A percentile compares a stretch with the other conserved stretches of the same genome.
phyloP scores from a whole-genome alignment of 352 stramenopile species.

The Phytophthora melonis region DNA sequence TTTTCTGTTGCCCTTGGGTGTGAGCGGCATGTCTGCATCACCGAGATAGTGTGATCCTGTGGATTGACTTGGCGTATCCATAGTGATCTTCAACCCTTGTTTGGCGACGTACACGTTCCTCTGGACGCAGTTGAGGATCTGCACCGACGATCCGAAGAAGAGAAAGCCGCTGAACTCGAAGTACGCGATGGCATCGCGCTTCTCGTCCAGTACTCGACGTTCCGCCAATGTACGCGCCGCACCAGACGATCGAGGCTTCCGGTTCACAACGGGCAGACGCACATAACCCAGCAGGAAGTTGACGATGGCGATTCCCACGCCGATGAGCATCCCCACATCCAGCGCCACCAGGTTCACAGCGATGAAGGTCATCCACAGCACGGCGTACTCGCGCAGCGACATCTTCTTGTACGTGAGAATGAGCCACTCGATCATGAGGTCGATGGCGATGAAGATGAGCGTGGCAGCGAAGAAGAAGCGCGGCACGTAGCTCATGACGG shows the following conservation, averaged over 20 bases:
- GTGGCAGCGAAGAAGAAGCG: slow-evolving; percentile 98
- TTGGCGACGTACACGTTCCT: slow-evolving; percentile 63
- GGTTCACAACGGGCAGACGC: slow-evolving; percentile 64
- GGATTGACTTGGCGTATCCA: too few relatives aligned
- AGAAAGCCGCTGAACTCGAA: slow-evolving; percentile 85
- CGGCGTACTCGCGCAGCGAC: slow-evolving; percentile 90
- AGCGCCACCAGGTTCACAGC: slow-evolving; percentile 93
- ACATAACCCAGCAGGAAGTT: slow-evolving; percentile 84
- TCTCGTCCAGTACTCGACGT: slow-evolving; percentile 56
- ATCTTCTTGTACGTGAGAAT: slow-evolving; percentile 80
- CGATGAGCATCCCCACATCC: slow-evolving; percentile 94
- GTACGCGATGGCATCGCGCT: slow-evolving; percentile 72
- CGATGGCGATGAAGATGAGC: slow-evolving; percentile 97
- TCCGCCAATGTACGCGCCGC: slow-evolving; percentile 61
- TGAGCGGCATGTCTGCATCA: slow-evolving; percentile 50
- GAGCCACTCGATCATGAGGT: slow-evolving; percentile 98
- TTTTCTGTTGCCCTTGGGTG: slow-evolving; percentile 40
- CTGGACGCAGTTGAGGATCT: slow-evolving; percentile 79
- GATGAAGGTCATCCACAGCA: slow-evolving; percentile 93
- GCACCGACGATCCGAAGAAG: slow-evolving; percentile 85
- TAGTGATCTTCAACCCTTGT: too few relatives aligned
- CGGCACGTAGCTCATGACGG: slow-evolving; percentile 94
- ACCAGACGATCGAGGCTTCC: slow-evolving; percentile 53
- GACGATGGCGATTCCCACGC: slow-evolving; percentile 87
- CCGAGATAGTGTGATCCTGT: too few relatives aligned